Evolutionary conservation across 495 filamentous ascomycete genomes (phyloP).

Genomic region (Podospora pseudoanserina): DNA sequence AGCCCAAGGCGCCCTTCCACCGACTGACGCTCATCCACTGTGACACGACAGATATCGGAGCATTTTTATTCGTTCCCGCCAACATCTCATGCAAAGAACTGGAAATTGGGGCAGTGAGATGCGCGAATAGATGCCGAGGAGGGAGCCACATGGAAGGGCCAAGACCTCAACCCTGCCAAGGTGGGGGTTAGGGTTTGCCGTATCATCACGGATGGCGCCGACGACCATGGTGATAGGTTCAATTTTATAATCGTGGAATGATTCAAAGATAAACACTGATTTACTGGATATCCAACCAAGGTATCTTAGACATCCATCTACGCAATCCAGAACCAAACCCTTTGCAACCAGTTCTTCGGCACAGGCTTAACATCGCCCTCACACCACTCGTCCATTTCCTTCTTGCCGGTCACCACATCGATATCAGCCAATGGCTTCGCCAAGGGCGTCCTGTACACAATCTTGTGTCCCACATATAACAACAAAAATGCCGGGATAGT

Average conservation of each 20-base stretch:
- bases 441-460: conserved; percentile 31
- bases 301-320: conserved; percentile 13
- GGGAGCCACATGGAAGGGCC: neutral
- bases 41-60: neutral
- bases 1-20: neutral
- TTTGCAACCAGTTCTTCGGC: conserved; percentile 41
- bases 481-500: conserved; percentile 44
- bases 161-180: neutral
- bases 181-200: neutral
- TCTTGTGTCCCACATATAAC: conserved; percentile 44
- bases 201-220: neutral
- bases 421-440: conserved; percentile 33
- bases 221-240: neutral
- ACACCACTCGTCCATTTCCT: conserved; percentile 48
- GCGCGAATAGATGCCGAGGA: neutral
- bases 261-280: neutral
- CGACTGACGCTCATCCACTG: neutral
- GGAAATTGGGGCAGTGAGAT: neutral
- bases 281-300: neutral
- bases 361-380: conserved; percentile 36
- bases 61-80: neutral
- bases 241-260: neutral
- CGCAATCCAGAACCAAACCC: conserved; percentile 48
- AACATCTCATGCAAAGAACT: neutral
- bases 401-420: conserved; percentile 47